Conservation (phyloP, 2,329 filamentous ascomycete genomes). For the Aurifilum marmelostoma region DNA sequence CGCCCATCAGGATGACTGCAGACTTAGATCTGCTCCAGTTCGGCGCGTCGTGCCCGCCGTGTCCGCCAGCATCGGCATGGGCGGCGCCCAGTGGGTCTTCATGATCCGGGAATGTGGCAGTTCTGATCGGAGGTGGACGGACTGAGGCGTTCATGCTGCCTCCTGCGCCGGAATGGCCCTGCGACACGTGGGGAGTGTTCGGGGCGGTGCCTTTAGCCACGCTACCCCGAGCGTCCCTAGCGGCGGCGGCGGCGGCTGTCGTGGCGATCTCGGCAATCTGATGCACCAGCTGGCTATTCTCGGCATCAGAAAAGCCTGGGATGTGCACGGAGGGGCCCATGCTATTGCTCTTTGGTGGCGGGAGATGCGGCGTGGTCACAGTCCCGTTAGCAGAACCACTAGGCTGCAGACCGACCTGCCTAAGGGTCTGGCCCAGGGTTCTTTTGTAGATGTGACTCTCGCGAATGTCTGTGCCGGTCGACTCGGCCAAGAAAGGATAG, state of each 20-base stretch:
- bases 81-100: slow-evolving; percentile 46
- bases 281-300: slow-evolving; percentile 79
- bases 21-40: slow-evolving; percentile 97
- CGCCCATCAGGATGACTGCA: slow-evolving; percentile 82
- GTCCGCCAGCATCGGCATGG: slow-evolving; percentile 37
- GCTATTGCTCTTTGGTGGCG: slow-evolving; percentile 67
- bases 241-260: slow-evolving; percentile 84
- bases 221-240: slow-evolving; percentile 65
- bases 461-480: slow-evolving; percentile 70
- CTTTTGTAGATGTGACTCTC: slow-evolving; percentile 91
- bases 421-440: slow-evolving; percentile 87
- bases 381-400: slow-evolving; percentile 47
- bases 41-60: slow-evolving; percentile 92
- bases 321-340: slow-evolving; percentile 54
- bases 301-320: slow-evolving; percentile 76
- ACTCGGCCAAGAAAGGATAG: slow-evolving; percentile 45
- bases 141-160: slow-evolving; percentile 19
- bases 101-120: slow-evolving; percentile 46
- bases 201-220: slow-evolving; percentile 25
- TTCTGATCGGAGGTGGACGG: slow-evolving; percentile 40
- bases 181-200: slow-evolving; percentile 18
- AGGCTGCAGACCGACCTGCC: slow-evolving; percentile 72
- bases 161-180: slow-evolving; percentile 31
- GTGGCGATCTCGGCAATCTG: slow-evolving; percentile 94
- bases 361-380: slow-evolving; percentile 67